These are phyloP conservation scores for Fusarium sp. DNA, from an alignment of 2,329 filamentous ascomycete species.

Conservation along the genomic window DNA sequence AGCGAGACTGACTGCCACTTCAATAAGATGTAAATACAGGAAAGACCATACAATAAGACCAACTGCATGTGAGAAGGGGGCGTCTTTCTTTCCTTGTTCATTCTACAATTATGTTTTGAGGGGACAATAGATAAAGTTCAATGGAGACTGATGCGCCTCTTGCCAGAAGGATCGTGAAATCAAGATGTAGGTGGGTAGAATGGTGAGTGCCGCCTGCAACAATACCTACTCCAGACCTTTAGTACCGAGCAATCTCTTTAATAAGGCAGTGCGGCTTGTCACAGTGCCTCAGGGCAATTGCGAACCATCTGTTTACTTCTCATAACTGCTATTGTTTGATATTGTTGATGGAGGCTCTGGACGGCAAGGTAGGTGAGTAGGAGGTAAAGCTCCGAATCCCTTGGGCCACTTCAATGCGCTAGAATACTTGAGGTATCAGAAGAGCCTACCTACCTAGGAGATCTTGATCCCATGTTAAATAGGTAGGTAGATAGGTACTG, in stretches of 20 bases:
- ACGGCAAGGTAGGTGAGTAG: not conserved
- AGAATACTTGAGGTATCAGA: no score
- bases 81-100: not conserved
- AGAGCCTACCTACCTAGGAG: no score
- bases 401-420: no score
- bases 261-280: no score
- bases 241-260: not conserved
- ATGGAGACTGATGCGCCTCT: not conserved
- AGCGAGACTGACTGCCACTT: constrained; percentile 1
- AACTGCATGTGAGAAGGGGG: not conserved
- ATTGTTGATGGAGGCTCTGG: not conserved
- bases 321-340: not conserved
- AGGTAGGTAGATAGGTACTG: no score
- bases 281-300: not conserved
- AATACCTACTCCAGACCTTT: not conserved
- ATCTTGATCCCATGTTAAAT: no score
- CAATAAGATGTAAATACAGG: not conserved
- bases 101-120: not conserved
- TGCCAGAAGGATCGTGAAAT: not conserved
- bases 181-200: not conserved
- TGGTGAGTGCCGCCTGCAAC: not conserved
- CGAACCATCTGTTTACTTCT: not conserved
- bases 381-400: not conserved
- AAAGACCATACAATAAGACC: not conserved
- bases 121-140: not conserved